Evolutionary conservation across 1,139 yeast species (phyloP).

Genomic region (Candida tropicalis): DNA sequence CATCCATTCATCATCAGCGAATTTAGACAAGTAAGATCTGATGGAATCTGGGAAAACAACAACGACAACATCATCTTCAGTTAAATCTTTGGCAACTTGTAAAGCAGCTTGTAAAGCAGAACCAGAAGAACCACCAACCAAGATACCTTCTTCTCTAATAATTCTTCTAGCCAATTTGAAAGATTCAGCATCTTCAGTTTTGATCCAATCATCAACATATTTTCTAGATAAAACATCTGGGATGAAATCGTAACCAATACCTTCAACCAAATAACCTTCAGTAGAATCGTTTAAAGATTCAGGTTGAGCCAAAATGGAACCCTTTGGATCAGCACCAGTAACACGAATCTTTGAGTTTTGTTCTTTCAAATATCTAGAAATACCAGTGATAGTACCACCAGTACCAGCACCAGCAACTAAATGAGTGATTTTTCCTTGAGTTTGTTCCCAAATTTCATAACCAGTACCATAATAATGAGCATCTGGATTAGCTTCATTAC

Average conservation of each 20-base stretch:
- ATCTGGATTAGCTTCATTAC: slow-evolving; percentile 75
- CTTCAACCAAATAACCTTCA: slow-evolving; percentile 80
- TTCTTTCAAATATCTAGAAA: slow-evolving; percentile 74
- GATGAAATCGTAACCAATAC: slow-evolving; percentile 88
- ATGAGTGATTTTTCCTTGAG: slow-evolving; percentile 70
- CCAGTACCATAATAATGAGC: slow-evolving; percentile 90
- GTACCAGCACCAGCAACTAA: slow-evolving; percentile 93
- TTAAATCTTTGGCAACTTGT: slow-evolving; percentile 66
- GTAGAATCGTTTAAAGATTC: slow-evolving; percentile 65
- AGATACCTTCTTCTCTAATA: slow-evolving; percentile 82
- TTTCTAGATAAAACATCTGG: slow-evolving; percentile 78
- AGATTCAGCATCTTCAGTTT: slow-evolving; percentile 82
- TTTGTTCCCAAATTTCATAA: slow-evolving; percentile 82
- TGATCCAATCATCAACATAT: slow-evolving; percentile 77
- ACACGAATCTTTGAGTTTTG: slow-evolving; percentile 63
- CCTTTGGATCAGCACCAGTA: slow-evolving; percentile 85
- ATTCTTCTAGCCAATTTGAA: slow-evolving; percentile 82
- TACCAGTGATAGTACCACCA: slow-evolving; percentile 83
- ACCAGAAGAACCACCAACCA: slow-evolving; percentile 90
- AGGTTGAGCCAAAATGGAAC: slow-evolving; percentile 84
- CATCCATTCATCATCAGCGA: slow-evolving; percentile 94
- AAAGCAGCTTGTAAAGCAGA: slow-evolving; percentile 83
- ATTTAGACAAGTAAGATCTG: slow-evolving; percentile 84
- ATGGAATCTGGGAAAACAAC: slow-evolving; percentile 87
- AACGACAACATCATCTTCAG: slow-evolving; percentile 76